Evolutionary conservation across 805 yeast genomes (phyloP).

Genomic region (Lachancea cidri): DNA sequence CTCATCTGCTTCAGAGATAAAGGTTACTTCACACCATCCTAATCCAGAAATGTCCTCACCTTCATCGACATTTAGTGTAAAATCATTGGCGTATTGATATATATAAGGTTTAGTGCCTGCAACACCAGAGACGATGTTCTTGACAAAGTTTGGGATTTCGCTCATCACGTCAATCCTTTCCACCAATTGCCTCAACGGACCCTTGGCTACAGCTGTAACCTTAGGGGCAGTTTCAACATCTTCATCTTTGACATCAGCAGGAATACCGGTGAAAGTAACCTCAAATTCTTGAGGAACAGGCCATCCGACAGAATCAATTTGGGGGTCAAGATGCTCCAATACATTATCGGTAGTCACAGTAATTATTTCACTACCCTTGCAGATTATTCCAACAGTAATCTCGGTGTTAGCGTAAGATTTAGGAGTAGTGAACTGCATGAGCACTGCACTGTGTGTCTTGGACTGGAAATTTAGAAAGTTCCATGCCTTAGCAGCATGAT

Average conservation of each 20-base stretch:
- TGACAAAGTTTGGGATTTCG: slow-evolving; percentile 91
- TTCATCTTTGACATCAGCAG: slow-evolving; percentile 41
- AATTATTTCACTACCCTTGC: slow-evolving; percentile 58
- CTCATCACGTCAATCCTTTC: slow-evolving; percentile 98
- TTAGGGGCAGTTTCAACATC: slow-evolving; percentile 29
- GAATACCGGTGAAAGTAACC: slow-evolving; percentile 51
- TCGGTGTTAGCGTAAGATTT: slow-evolving; percentile 77
- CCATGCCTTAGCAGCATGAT: slow-evolving; percentile 97
- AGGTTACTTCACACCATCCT: slow-evolving; percentile 33
- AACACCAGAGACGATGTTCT: slow-evolving; percentile 87
- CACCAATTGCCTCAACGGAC: slow-evolving; percentile 55
- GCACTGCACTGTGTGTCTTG: slow-evolving; percentile 61
- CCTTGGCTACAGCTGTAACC: slow-evolving; percentile 49
- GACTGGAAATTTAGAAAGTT: slow-evolving; percentile 89
- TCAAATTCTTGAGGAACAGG: slow-evolving; percentile 67
- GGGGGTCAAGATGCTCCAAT: slow-evolving; percentile 51
- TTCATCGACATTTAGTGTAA: slow-evolving; percentile 20
- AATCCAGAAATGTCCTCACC: slow-evolving; percentile 22
- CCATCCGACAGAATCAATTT: slow-evolving; percentile 85
- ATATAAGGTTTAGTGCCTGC: slow-evolving; percentile 97
- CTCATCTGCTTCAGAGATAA: slow-evolving; percentile 30
- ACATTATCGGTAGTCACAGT: slow-evolving; percentile 63
- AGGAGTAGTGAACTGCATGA: slow-evolving; percentile 96
- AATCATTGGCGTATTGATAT: slow-evolving; percentile 73
- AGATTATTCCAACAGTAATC: slow-evolving; percentile 73